A percentile compares a stretch with the other conserved stretches of the same genome.
These are phyloP conservation scores for Camellia oleifera DNA, from an alignment of 179 eudicot species.

Conservation along the genomic window DNA sequence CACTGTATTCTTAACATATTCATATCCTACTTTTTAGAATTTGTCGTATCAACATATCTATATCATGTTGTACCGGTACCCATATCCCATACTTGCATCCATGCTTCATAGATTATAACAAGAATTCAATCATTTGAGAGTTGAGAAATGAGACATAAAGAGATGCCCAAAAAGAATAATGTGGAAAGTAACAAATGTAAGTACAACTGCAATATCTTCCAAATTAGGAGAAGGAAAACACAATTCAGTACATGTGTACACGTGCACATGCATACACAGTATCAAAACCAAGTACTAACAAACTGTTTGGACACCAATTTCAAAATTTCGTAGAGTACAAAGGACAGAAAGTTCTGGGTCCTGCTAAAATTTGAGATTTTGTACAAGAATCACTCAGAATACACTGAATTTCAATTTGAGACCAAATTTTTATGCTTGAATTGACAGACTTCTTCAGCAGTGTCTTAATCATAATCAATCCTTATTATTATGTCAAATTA, in stretches of 20 bases:
- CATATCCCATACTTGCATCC: too few relatives aligned
- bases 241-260: background rate
- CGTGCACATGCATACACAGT: background rate
- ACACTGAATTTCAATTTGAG: background rate
- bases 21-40: too few relatives aligned
- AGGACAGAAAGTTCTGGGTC: background rate
- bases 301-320: background rate
- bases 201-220: background rate
- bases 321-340: background rate
- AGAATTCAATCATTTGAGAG: too few relatives aligned
- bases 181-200: background rate
- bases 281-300: background rate
- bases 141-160: background rate
- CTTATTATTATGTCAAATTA: background rate
- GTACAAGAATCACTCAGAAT: background rate
- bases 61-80: too few relatives aligned
- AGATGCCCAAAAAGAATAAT: background rate
- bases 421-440: background rate
- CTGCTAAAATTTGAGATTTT: constrained; percentile 1
- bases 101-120: too few relatives aligned
- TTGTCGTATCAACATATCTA: too few relatives aligned
- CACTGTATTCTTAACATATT: too few relatives aligned
- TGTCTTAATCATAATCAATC: background rate
- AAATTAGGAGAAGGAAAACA: background rate
- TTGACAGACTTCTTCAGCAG: background rate